These are phyloP conservation scores for Paramecium sonneborni DNA, from an alignment of 73 alveolate genomes.

Conservation along the genomic window DNA sequence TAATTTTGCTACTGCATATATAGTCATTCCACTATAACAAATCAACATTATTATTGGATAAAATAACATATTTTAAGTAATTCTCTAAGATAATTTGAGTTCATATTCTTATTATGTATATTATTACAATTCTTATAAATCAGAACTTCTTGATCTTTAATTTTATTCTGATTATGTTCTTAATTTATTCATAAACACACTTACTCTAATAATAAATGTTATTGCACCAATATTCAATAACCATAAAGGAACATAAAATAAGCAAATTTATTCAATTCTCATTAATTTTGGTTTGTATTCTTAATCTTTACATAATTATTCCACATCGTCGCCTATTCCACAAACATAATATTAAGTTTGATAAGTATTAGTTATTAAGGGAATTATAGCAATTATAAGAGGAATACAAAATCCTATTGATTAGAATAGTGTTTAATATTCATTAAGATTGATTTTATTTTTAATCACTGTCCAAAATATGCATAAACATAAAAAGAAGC, in stretches of 20 bases:
- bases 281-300: not conserved
- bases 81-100: not conserved
- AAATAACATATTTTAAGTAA: not conserved
- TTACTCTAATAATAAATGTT: not conserved
- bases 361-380: not conserved
- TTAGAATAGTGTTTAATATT: not conserved
- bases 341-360: not conserved
- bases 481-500: constrained; percentile 15
- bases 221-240: not conserved
- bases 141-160: not conserved
- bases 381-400: not conserved
- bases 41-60: constrained; percentile 35
- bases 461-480: constrained; percentile 20
- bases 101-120: not conserved
- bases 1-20: not conserved
- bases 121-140: not conserved
- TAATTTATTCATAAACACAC: not conserved
- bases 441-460: not conserved
- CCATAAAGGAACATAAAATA: constrained; percentile 14
- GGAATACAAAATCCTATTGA: not conserved
- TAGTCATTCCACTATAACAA: constrained; percentile 10
- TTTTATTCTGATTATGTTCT: not conserved
- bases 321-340: not conserved
- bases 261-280: not conserved
- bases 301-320: not conserved